phyloP scores from a whole-genome alignment of 345 rosid species.

The Litchi chinensis region DNA sequence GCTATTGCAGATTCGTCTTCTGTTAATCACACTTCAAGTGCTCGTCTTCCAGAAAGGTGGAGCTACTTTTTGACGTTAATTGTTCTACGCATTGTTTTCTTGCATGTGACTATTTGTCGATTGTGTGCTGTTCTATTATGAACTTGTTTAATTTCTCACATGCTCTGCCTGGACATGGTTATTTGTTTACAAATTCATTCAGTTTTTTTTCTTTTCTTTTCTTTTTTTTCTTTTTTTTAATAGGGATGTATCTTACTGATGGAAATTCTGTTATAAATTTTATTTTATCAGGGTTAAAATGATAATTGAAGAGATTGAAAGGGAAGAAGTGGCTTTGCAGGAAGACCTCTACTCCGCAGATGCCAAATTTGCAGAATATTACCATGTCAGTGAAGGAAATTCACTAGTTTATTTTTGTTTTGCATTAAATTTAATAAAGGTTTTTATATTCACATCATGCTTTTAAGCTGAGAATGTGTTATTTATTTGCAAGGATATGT shows the following conservation, averaged over 20 bases:
- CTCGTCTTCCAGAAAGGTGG: conserved; percentile 96
- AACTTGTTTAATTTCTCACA: background rate
- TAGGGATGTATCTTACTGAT: too few species aligned
- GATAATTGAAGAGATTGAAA: too few species aligned
- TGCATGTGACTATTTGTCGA: background rate
- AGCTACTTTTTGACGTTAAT: conserved; percentile 8
- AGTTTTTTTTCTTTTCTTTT: too few species aligned
- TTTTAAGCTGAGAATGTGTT: conserved; percentile 6
- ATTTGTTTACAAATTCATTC: background rate
- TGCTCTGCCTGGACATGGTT: background rate
- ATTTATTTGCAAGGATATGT: conserved; percentile 2
- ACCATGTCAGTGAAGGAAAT: too few species aligned
- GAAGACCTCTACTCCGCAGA: too few species aligned
- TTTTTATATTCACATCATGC: background rate
- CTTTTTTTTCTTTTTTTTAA: background rate
- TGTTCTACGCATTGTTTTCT: conserved; percentile 10
- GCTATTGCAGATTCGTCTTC: conserved; percentile 65
- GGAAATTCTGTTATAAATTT: too few species aligned
- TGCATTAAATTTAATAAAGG: too few species aligned
- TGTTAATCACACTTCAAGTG: conserved; percentile 66
- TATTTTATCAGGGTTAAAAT: too few species aligned
- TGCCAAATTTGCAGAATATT: too few species aligned
- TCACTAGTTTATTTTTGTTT: too few species aligned
- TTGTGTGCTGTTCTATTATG: background rate
- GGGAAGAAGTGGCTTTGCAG: too few species aligned